Conservation (phyloP, 2,329 filamentous ascomycete genomes). For the Colletotrichum spaethianum region DNA sequence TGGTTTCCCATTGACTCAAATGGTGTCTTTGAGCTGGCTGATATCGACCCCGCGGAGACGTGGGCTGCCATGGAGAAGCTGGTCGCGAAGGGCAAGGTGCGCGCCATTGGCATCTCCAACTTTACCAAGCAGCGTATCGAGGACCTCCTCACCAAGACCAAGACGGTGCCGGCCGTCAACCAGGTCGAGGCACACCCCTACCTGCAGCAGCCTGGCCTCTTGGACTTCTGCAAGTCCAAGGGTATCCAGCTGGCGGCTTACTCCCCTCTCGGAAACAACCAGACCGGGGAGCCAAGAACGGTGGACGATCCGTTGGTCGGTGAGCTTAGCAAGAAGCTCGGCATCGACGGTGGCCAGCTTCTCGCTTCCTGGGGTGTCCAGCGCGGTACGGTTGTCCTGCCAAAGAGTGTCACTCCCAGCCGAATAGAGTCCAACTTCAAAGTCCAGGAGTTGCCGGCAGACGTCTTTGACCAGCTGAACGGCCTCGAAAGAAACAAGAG, state of each 20-base stretch:
- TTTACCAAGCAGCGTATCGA: slow-evolving; percentile 60
- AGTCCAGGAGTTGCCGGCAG: slow-evolving; percentile 53
- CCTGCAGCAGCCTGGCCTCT: slow-evolving; percentile 72
- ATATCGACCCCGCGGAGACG: slow-evolving; percentile 56
- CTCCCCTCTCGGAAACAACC: slow-evolving; percentile 74
- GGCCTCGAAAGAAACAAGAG: slow-evolving; percentile 58
- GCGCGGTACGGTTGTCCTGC: slow-evolving; percentile 77
- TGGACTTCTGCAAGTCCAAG: slow-evolving; percentile 70
- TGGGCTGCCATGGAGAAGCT: slow-evolving; percentile 58
- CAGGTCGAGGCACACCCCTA: slow-evolving; percentile 81
- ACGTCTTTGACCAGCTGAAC: slow-evolving; percentile 54
- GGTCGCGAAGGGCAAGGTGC: slow-evolving; percentile 54
- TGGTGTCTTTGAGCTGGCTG: slow-evolving; percentile 76
- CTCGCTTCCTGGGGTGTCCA: slow-evolving; percentile 73
- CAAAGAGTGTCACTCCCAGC: slow-evolving; percentile 77
- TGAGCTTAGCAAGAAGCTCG: slow-evolving; percentile 60
- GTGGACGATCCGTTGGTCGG: slow-evolving; percentile 64
- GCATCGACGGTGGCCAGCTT: slow-evolving; percentile 57
- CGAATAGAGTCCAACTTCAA: slow-evolving; percentile 77
- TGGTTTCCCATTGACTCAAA: slow-evolving; percentile 63
- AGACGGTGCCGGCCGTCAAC: slow-evolving; percentile 72
- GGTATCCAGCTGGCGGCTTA: slow-evolving; percentile 75
- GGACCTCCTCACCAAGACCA: slow-evolving; percentile 63
- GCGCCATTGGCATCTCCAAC: slow-evolving; percentile 67
- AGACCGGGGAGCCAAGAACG: slow-evolving; percentile 57